Base-by-base conservation (phyloP, 495 filamentous ascomycete genomes). In the Talaromyces stipitatus region DNA sequence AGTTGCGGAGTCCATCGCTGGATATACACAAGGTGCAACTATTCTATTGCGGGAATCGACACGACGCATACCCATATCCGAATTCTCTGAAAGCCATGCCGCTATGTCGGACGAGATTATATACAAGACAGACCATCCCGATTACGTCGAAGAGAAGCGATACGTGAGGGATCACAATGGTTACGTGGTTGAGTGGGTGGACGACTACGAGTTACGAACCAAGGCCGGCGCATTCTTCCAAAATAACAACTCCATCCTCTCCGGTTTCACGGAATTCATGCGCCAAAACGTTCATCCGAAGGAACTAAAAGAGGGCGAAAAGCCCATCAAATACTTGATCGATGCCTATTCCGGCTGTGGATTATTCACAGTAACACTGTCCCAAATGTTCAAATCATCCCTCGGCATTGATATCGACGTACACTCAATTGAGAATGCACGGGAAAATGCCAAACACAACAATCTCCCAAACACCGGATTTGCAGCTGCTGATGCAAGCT, bases 231-330 rank as follows among this genome's bases (percentile, higher is more conserved):
- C 87, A 43, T 98, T 98, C 81, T 98, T 98, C 82, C 94, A 98
- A 66, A 98, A 98, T 76, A 98, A 98, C 80, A 98, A 98, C 75
- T 95, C 91, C 48, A 97, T 98, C 72, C 85, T 98, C n/a, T 81
- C 88, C 38, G 71, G 69, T 10, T 96, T 98, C 73, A 97, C 91
- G 11, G 80, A 84, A 58, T 97, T 92, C 76, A 90, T 98, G 73
- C 90, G 94, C 51, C 75, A 85, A 47, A 83, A 90, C 65, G 85
- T 92, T 62, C 76, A 92, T 18, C 70, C 69, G 4, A 52, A 66
- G n/a, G 54, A 61, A 54, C 68, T 64, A 58, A 66, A 61, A 58
- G 28, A 67, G 38, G 61, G 67, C 45, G 20, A 65, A 4, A 70
- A 66, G 46, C 74, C 76, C 24, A 87, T 95, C 69, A 87, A 84